Evolutionary conservation across 257 asterid species (phyloP).

Genomic region (Vinca minor): DNA sequence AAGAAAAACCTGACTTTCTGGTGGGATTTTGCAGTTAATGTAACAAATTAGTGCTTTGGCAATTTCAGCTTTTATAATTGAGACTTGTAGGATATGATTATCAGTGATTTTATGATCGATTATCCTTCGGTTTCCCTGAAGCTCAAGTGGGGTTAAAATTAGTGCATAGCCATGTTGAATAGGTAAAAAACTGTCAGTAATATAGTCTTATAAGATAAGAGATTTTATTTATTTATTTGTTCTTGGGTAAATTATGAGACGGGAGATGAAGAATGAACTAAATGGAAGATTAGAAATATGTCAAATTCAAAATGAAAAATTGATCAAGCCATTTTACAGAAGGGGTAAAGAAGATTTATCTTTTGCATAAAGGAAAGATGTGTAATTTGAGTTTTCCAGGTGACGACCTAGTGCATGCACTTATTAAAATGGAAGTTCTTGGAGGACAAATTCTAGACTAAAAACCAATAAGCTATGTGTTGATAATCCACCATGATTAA

Average conservation of each 20-base stretch:
- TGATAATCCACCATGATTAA: neutral
- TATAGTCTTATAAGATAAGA: neutral
- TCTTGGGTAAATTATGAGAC: too few species aligned
- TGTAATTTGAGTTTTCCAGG: too few species aligned
- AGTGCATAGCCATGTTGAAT: neutral
- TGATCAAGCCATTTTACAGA: neutral
- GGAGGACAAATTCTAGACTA: neutral
- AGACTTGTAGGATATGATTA: neutral
- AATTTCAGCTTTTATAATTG: neutral
- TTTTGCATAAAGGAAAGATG: neutral
- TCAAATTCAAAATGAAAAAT: neutral
- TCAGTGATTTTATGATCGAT: neutral
- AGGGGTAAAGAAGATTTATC: neutral
- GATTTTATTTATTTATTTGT: too few species aligned
- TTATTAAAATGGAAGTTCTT: neutral
- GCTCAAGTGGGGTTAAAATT: neutral
- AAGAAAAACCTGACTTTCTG: neutral
- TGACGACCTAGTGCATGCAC: too few species aligned
- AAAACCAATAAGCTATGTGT: neutral
- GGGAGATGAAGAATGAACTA: neutral
- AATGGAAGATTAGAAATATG: neutral
- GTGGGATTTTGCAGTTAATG: neutral
- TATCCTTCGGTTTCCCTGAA: neutral
- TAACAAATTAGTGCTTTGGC: neutral
- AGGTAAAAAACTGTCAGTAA: neutral